phyloP scores from a whole-genome alignment of 805 yeast species.

The Saccharomycopsis sp. region DNA sequence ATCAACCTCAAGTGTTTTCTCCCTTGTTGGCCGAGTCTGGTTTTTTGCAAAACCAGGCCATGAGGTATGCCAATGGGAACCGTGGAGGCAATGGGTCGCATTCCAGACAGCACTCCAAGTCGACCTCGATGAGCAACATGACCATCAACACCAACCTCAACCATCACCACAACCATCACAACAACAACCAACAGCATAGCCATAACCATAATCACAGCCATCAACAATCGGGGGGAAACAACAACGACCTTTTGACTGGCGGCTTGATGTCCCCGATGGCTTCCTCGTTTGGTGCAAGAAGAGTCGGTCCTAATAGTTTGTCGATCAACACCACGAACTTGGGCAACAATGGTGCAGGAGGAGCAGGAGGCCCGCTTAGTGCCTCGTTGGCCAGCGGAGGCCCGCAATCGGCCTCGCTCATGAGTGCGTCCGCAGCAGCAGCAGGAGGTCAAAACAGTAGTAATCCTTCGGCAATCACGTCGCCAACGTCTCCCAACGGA shows the following conservation, averaged over 20 bases:
- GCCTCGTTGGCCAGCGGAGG: background rate
- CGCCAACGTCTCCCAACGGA: conserved; percentile 22
- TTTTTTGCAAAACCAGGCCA: conserved; percentile 21
- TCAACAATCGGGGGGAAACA: background rate
- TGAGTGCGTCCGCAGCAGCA: background rate
- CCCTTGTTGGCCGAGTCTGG: conserved; percentile 21
- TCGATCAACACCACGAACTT: conserved; percentile 15
- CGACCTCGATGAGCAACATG: conserved; percentile 9
- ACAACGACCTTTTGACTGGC: conserved; percentile 7
- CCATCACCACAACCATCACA: background rate
- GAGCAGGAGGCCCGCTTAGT: no score
- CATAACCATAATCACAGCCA: background rate
- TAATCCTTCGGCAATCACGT: conserved; percentile 7
- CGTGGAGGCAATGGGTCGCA: conserved; percentile 2
- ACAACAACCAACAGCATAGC: background rate
- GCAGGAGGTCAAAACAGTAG: conserved; percentile 1
- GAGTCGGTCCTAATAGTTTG: conserved; percentile 12
- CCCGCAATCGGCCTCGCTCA: conserved; percentile 5
- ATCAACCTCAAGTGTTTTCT: conserved; percentile 19
- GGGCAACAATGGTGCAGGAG: no score
- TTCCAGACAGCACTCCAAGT: conserved; percentile 6
- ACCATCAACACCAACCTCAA: conserved; percentile 1
- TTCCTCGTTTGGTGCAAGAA: conserved; percentile 9
- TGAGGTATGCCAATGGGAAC: conserved; percentile 15
- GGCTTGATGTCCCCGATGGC: conserved; percentile 15